Base-by-base conservation (phyloP, 805 yeast genomes). In the Saccharomycopsis fermentans region DNA sequence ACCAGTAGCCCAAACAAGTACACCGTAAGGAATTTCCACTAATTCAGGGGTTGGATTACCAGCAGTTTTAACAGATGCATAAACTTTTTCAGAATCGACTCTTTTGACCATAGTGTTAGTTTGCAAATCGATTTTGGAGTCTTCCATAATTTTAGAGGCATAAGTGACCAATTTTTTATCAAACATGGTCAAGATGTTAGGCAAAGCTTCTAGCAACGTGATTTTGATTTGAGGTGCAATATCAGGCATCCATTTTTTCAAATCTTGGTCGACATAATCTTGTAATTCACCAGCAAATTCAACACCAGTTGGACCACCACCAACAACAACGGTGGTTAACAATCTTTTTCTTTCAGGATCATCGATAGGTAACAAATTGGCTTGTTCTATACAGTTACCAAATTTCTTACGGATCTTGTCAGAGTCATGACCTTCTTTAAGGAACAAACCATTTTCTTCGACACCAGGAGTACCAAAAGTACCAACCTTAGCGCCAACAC, bases 271-370 rank as follows among this genome's bases (percentile, higher is more conserved):
- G 63, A 90, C 87, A 74, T 88, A 92, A 73, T 91, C 98, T 75
- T 87, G 95, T 66, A 91, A 76, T 74, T 92, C 97, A 68, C 96
- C 98, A 65, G 97, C 97, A 67, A 90, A 87, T 75, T 90, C 97
- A 63, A 91, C 97, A 76, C 98, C 98, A 51, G 98, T 91, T 70
- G 98, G 97, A 64, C 98, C 98, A 74, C 97, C 98, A 68, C 98
- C 98, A 65, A 94, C 95, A 63, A 92, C 96, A 63, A 92, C 92
- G 66, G 90, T 84, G 63, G 85, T 86, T 70, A 91, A 80, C 67
- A 92, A 79, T 71, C 96, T 82, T 74, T 83, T 81, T 74, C 97
- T 83, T 71, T 88, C 96, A 21, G 84, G 83, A 65, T 82, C 88
- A 32, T 73, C 71, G 65, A 80, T 80, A 59, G 94, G 88, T 65